These are phyloP conservation scores for Xerocomus spinulosus DNA, from an alignment of 768 basidiomycete genomes.

Conservation along the genomic window DNA sequence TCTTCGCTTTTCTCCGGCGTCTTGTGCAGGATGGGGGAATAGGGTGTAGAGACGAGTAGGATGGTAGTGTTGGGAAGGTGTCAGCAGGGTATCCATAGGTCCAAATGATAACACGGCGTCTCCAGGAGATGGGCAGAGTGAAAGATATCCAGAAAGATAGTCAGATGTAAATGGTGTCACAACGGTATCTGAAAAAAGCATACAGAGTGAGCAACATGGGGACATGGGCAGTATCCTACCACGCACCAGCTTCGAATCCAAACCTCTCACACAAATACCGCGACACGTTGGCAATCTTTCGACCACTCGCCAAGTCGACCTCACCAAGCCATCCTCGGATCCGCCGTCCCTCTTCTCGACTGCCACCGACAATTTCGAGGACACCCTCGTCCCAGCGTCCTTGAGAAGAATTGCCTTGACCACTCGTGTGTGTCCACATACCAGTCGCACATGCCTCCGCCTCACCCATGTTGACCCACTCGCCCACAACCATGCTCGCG, in stretches of 20 bases:
- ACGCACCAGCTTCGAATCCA: conserved; percentile 69
- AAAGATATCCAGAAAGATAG: conserved; percentile 72
- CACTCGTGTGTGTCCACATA: conserved; percentile 58
- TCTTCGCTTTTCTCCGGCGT: conserved; percentile 63
- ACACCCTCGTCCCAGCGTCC: conserved; percentile 77
- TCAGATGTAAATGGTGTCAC: conserved; percentile 76
- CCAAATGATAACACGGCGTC: conserved; percentile 80
- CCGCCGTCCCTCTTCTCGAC: conserved; percentile 64
- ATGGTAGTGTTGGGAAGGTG: conserved; percentile 69
- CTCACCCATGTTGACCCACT: conserved; percentile 68
- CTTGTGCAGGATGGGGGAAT: conserved; percentile 80
- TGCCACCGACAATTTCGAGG: conserved; percentile 74
- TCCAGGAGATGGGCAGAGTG: conserved; percentile 62
- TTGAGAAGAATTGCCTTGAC: conserved; percentile 28
- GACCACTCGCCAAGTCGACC: conserved; percentile 63
- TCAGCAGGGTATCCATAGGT: conserved; percentile 73
- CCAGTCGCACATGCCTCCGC: conserved; percentile 76
- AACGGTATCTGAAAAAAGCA: conserved; percentile 49
- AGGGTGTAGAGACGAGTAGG: conserved; percentile 72
- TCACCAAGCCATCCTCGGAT: conserved; percentile 82
- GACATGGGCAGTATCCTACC: background rate
- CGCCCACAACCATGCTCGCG: conserved; percentile 64
- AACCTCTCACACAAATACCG: conserved; percentile 76
- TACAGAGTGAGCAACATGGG: background rate
- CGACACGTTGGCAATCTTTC: conserved; percentile 61